phyloP scores from a whole-genome alignment of 2,329 filamentous ascomycete genomes.

The Conoideocrella luteorostrata region DNA sequence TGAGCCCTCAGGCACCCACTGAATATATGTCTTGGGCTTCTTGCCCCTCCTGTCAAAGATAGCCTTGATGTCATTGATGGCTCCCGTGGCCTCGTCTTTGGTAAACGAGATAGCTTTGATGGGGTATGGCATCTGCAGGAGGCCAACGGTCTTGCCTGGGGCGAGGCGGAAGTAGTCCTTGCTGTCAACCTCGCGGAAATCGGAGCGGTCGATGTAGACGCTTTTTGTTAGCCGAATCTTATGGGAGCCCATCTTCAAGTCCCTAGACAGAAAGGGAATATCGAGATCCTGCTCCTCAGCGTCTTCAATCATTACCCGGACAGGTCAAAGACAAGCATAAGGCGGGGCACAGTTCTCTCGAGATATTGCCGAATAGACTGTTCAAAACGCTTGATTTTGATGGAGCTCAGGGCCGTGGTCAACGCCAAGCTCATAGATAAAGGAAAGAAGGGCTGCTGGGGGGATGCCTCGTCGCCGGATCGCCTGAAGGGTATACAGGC shows the following conservation, averaged over 20 bases:
- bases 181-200: conserved; percentile 70
- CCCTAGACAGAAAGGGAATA: conserved; percentile 77
- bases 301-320: conserved; percentile 77
- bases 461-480: conserved; percentile 81
- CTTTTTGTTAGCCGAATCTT: conserved; percentile 62
- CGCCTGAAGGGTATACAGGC: conserved; percentile 80
- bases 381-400: conserved; percentile 78
- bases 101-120: conserved; percentile 65
- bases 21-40: conserved; percentile 76
- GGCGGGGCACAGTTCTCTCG: conserved; percentile 77
- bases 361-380: conserved; percentile 79
- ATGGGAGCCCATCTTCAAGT: conserved; percentile 59
- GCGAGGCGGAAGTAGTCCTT: conserved; percentile 76
- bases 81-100: conserved; percentile 58
- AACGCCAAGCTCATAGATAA: conserved; percentile 86
- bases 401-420: conserved; percentile 74
- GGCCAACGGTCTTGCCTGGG: conserved; percentile 69
- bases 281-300: conserved; percentile 56
- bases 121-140: conserved; percentile 65
- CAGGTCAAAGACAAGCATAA: conserved; percentile 87
- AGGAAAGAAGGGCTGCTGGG: conserved; percentile 80
- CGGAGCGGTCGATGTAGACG: conserved; percentile 78
- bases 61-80: conserved; percentile 58
- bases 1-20: conserved; percentile 73
- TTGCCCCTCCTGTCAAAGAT: conserved; percentile 63